Evolutionary conservation across 1,284 basidiomycete genomes (phyloP), one percentile per base, ranked within the genome.

Genomic region (Apiotrichum porosum): DNA sequence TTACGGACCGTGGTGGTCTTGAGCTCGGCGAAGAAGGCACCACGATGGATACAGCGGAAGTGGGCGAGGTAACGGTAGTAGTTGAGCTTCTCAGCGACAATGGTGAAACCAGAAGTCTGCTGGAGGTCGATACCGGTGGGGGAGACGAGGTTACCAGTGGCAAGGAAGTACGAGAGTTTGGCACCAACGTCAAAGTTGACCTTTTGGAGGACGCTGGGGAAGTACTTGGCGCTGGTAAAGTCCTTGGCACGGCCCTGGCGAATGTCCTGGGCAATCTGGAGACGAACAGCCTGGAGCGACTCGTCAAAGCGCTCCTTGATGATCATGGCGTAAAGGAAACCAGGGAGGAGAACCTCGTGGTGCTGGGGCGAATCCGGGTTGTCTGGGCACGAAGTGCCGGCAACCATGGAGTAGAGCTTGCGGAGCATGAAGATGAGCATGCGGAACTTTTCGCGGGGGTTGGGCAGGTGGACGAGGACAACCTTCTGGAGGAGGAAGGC

Each of bases 341-440:
- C 95, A 1, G 95, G 94, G 33, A 98, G 83, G 14, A 99, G 81
- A 37, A 97, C 91, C 69, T 99, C 95, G 72, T 99, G 95, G 68
- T 97, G 90, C 71, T 98, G 94, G 46, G 93, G 92, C 15, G 94
- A 98, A 78, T 99, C 95, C 13, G 95, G 93, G 67, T 98, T 98
- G 76, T 99, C 95, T 46, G 86, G 81, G 64, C 88, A 89, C 62
- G 89, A 94, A 43, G 88, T 83, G 46, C 86, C 86, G 15, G 90
- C 94, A 13, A 98, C 92, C 39, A 93, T 78, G 6, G 90, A 82
- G 67, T 93, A 98, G 19, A 99, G 78, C 76, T 98, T 99, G 60
- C 91, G 86, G 35, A 98, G 79, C 95, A 98, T 98, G 76, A 94
- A 97, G 86, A 95, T 73, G n/a, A 99, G 81, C 83, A 97, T 84